A percentile compares a stretch with the other conserved stretches of the same genome.
These are phyloP conservation scores for Saturnispora saitoi DNA, from an alignment of 805 yeast species.

Conservation along the genomic window DNA sequence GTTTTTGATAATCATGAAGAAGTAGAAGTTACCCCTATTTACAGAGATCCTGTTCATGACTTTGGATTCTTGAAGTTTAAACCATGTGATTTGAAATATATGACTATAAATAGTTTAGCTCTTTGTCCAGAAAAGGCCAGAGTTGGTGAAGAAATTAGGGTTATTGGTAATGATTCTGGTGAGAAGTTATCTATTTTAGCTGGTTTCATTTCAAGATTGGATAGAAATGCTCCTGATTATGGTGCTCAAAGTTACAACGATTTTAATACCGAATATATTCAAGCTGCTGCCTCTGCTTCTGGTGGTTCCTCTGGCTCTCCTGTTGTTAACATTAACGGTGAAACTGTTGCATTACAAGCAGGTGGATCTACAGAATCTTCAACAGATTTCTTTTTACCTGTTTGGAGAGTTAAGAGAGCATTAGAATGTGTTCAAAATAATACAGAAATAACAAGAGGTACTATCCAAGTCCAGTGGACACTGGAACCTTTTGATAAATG, in stretches of 20 bases:
- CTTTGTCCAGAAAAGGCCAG: slow-evolving; percentile 75
- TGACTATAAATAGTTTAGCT: slow-evolving; percentile 57
- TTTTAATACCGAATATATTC: slow-evolving; percentile 88
- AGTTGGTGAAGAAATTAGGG: slow-evolving; percentile 91
- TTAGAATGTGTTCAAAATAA: slow-evolving; percentile 57
- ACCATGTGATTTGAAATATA: slow-evolving; percentile 62
- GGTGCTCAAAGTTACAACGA: slow-evolving; percentile 84
- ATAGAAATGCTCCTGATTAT: slow-evolving; percentile 91
- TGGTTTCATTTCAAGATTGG: slow-evolving; percentile 78
- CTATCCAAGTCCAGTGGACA: slow-evolving; percentile 85
- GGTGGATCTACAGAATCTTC: slow-evolving; percentile 91
- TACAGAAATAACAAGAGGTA: slow-evolving; percentile 70
- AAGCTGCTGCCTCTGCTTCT: slow-evolving; percentile 92
- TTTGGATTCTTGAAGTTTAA: slow-evolving; percentile 82
- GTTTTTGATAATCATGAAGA: slow-evolving; percentile 94
- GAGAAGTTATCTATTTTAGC: slow-evolving; percentile 83
- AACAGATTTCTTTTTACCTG: slow-evolving; percentile 85
- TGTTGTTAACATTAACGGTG: slow-evolving; percentile 82
- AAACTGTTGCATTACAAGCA: slow-evolving; percentile 87
- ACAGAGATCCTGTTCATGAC: slow-evolving; percentile 93
- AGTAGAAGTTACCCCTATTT: slow-evolving; percentile 74
- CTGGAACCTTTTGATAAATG: slow-evolving; percentile 87
- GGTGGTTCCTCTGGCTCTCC: slow-evolving; percentile 97
- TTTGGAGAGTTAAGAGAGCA: slow-evolving; percentile 76
- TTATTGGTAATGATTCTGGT: slow-evolving; percentile 95